Conservation (phyloP, 345 rosid genomes). For the Salix viminalis region DNA sequence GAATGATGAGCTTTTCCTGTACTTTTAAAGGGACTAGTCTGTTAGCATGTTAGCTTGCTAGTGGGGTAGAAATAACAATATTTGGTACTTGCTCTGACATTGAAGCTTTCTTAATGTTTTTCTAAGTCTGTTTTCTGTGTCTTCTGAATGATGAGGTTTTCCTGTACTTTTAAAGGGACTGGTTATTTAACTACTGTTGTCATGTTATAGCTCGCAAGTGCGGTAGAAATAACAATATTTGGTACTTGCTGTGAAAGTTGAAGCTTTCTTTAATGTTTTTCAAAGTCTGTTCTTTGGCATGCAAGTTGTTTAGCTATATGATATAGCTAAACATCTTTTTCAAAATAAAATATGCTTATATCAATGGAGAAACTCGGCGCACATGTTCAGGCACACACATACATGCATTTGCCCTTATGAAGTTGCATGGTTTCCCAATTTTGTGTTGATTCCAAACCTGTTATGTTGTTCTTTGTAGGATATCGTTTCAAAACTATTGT, state of each 20-base stretch:
- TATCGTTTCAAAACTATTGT: conserved; percentile 69
- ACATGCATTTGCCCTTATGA: neutral
- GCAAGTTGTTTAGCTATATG: neutral
- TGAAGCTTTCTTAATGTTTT: neutral
- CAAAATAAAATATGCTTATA: neutral
- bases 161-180: too few relatives aligned
- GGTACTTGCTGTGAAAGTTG: neutral
- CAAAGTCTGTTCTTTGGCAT: neutral
- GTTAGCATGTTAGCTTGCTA: too few relatives aligned
- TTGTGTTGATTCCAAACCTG: neutral
- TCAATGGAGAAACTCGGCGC: neutral
- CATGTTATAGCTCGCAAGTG: too few relatives aligned
- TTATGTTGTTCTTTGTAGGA: conserved; percentile 42
- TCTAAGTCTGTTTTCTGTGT: neutral
- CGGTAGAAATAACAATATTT: too few relatives aligned
- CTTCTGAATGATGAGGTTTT: too few relatives aligned
- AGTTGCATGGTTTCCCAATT: neutral
- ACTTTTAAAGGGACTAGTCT: too few relatives aligned
- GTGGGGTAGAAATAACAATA: too few relatives aligned
- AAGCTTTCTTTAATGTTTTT: neutral
- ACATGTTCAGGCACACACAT: neutral
- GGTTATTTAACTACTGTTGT: too few relatives aligned
- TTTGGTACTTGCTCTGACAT: neutral
- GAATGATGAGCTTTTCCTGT: too few relatives aligned
- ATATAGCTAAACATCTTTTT: neutral